Conservation (phyloP, 2,329 filamentous ascomycete genomes). For the Akanthomyces lecanii region DNA sequence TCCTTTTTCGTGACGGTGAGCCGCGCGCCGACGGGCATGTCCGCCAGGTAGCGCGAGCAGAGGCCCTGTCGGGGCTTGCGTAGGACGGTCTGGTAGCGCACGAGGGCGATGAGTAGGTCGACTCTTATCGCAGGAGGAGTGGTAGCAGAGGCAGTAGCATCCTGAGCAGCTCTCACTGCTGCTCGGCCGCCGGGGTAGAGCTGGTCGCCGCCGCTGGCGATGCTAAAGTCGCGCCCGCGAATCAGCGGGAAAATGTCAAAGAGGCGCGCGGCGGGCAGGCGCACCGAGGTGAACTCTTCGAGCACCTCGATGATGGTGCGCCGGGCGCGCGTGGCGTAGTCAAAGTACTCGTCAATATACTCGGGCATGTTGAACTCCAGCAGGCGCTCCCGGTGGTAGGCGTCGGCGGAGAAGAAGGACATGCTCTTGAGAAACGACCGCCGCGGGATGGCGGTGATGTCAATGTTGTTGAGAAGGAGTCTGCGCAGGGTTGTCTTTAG, state of each 20-base stretch:
- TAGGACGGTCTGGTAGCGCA: slow-evolving; percentile 86
- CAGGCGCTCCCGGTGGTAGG: slow-evolving; percentile 73
- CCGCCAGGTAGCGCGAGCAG: slow-evolving; percentile 80
- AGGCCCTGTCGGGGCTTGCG: slow-evolving; percentile 80
- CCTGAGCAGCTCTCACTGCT: slow-evolving; percentile 6
- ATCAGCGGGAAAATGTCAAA: slow-evolving; percentile 74
- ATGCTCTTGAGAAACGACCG: slow-evolving; percentile 80
- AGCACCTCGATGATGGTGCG: slow-evolving; percentile 90
- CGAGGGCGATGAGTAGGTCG: slow-evolving; percentile 78
- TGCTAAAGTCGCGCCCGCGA: slow-evolving; percentile 89
- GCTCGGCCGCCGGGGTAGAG: slow-evolving; percentile 22
- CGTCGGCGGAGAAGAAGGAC: slow-evolving; percentile 67
- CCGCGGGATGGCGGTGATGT: slow-evolving; percentile 84
- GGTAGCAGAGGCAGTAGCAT: not conserved
- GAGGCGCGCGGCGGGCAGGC: slow-evolving; percentile 70
- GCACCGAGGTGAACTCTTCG: slow-evolving; percentile 81
- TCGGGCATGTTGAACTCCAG: slow-evolving; percentile 76
- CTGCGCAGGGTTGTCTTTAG: slow-evolving; percentile 60
- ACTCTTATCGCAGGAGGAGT: slow-evolving; percentile 41
- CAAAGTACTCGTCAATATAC: slow-evolving; percentile 86
- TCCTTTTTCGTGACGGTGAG: slow-evolving; percentile 58
- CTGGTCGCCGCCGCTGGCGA: slow-evolving; percentile 65
- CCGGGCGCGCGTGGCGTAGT: slow-evolving; percentile 88
- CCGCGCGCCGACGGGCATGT: slow-evolving; percentile 52
- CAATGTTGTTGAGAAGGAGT: slow-evolving; percentile 76